Evolutionary conservation across 257 asterid species (phyloP), one percentile per base, ranked within the genome.

Genomic region (Plectranthus barbatus): DNA sequence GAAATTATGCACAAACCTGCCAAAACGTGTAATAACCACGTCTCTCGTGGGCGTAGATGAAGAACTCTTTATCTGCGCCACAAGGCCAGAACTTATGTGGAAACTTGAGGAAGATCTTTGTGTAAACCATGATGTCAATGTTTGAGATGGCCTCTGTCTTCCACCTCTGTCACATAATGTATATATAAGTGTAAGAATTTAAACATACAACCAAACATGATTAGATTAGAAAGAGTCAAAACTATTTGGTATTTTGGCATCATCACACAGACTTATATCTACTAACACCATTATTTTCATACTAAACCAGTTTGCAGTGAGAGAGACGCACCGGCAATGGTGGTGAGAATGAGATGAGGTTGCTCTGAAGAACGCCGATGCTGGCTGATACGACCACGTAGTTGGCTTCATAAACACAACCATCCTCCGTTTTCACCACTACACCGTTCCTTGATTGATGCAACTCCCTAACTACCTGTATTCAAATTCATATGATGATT

Each of bases 11-110:
- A 58, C 74, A 0, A 56, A 91, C 96, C 98, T 91, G 98, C 98
- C 98, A 91, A 76, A 88, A 88, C 2, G 98, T 91, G 73, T 84
- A 91, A 83, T 91, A 91, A 24, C 98, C 96, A 72, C 96, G 76
- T 45, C 82, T 76, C 29, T 88, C 77, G 57, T 88, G 94, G 55
- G 98, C 98, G 36, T 84, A 91, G 60, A 88, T 84, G 78, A 91
- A 91, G 54, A 91, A 91, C 83, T 91, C 96, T 67, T 88, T 81
- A 8, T 72, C 92, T 9, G 86, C 77, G 13, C 80, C 98, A 66
- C 83, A 70, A 4, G 95, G 92, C 98, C 98, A 91, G 56, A 91
- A 88, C 64, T 80, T 86, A 11, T 41, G 61, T 2, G 95, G 94
- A 42, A 91, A 91, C 72, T 84, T 84, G 9, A 91, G 79, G 74